These are phyloP conservation scores for Amyloporia xantha DNA, from an alignment of 768 basidiomycete genomes.

Conservation along the genomic window DNA sequence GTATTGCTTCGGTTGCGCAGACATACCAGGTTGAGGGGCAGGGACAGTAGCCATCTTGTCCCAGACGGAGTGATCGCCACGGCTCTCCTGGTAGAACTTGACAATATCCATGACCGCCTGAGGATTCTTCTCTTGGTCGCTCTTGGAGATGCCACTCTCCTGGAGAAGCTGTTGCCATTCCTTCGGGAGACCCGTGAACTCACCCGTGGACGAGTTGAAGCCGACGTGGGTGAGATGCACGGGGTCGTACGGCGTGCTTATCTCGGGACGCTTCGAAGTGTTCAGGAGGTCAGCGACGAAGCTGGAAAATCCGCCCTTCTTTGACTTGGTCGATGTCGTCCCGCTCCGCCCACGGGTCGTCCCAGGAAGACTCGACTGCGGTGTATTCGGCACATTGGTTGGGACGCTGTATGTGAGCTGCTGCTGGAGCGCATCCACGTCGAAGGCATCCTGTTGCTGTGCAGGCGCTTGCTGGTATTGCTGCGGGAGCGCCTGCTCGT, in stretches of 20 bases:
- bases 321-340: slow-evolving; percentile 36
- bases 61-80: slow-evolving; percentile 56
- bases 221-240: slow-evolving; percentile 99
- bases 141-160: slow-evolving; percentile 90
- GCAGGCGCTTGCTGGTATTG: slow-evolving; percentile 11
- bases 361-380: slow-evolving; percentile 11
- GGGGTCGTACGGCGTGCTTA: slow-evolving; percentile 97
- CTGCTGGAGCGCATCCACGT: not conserved
- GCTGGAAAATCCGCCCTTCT: slow-evolving; percentile 53
- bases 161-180: slow-evolving; percentile 98
- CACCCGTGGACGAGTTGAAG: slow-evolving; percentile 97
- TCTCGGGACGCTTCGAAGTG: slow-evolving; percentile 74
- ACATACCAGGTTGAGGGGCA: slow-evolving; percentile 13
- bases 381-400: slow-evolving; percentile 4
- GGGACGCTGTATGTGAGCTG: slow-evolving; percentile 1
- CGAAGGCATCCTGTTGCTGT: not conserved
- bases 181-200: slow-evolving; percentile 95
- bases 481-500: slow-evolving; percentile 15
- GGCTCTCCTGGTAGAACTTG: slow-evolving; percentile 93
- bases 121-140: slow-evolving; percentile 96
- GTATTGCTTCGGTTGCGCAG: slow-evolving; percentile 26
- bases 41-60: slow-evolving; percentile 57
- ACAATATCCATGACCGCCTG: slow-evolving; percentile 98
- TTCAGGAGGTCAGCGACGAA: slow-evolving; percentile 73
- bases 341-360: slow-evolving; percentile 34